phyloP scores from a whole-genome alignment of 1,139 yeast genomes.

The Wickerhamomyces sp. region DNA sequence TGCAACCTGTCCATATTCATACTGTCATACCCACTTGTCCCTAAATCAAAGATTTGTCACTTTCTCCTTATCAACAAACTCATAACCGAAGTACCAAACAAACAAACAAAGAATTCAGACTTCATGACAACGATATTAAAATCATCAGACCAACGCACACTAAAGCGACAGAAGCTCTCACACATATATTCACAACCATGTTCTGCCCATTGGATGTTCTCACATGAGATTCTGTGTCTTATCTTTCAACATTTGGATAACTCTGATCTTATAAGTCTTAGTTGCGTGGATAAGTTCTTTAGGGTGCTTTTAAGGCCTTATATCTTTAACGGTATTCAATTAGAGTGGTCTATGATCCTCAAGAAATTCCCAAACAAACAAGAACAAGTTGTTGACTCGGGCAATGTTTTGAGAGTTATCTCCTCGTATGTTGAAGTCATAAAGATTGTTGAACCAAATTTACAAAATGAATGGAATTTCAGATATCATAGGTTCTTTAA shows the following conservation, averaged over 20 bases:
- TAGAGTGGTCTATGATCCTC: conserved; percentile 22
- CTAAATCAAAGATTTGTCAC: conserved; percentile 1
- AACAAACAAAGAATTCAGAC: not conserved
- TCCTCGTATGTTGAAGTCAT: conserved; percentile 18
- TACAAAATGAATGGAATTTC: conserved; percentile 29
- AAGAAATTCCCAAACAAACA: conserved; percentile 5
- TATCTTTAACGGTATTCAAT: conserved; percentile 19
- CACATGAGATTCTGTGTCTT: conserved; percentile 10
- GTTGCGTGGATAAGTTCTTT: conserved; percentile 4
- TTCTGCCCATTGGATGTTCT: conserved; percentile 4
- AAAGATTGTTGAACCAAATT: conserved; percentile 21
- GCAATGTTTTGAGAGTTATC: not conserved
- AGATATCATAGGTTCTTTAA: conserved; percentile 23
- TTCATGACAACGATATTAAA: not conserved
- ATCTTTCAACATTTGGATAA: conserved; percentile 13
- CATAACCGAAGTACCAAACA: not conserved
- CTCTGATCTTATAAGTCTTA: conserved; percentile 14
- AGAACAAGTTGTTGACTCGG: not conserved
- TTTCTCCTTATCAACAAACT: not conserved
- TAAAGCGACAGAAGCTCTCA: not conserved
- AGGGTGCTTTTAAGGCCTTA: conserved; percentile 20
- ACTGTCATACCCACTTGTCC: too few species aligned
- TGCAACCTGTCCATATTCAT: too few species aligned
- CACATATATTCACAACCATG: not conserved
- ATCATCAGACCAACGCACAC: not conserved